Percentiles rank a stretch among this genome's conserved stretches.
Conservation (phyloP, 495 filamentous ascomycete species). For the Penicillium paradoxum region DNA sequence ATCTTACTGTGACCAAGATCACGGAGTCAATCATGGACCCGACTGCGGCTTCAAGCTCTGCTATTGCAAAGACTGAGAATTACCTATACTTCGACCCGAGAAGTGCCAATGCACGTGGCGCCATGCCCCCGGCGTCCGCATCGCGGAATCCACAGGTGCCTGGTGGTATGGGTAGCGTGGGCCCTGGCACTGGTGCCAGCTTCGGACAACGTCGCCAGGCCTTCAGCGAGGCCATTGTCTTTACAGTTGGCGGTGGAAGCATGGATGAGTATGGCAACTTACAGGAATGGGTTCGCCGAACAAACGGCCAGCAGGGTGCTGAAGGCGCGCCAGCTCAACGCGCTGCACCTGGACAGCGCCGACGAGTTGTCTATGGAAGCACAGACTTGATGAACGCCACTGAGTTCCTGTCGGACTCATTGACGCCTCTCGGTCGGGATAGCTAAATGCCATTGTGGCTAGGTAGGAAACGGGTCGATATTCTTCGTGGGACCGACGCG, state of each 20-base stretch:
- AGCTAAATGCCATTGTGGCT: conserved; percentile 30
- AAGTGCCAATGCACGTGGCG: conserved; percentile 85
- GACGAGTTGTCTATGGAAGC: conserved; percentile 89
- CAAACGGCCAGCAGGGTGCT: conserved; percentile 49
- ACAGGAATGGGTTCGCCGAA: conserved; percentile 88
- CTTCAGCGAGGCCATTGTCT: conserved; percentile 93
- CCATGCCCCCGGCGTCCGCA: conserved; percentile 67
- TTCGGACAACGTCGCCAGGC: conserved; percentile 93
- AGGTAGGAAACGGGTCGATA: not conserved
- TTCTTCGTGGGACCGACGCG: not conserved
- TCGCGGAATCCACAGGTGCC: conserved; percentile 51
- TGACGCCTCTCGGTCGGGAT: conserved; percentile 73
- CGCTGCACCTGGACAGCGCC: conserved; percentile 40
- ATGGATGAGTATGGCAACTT: conserved; percentile 99
- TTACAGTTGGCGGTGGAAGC: conserved; percentile 93
- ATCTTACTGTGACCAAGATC: conserved; percentile 95
- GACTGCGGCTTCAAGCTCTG: conserved; percentile 76
- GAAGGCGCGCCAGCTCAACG: conserved; percentile 46
- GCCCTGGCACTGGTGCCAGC: conserved; percentile 68
- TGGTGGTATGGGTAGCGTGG: conserved; percentile 38
- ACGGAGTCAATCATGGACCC: conserved; percentile 99
- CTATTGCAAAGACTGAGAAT: conserved; percentile 93
- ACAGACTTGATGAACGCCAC: conserved; percentile 89
- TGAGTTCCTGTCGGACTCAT: conserved; percentile 76
- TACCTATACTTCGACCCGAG: conserved; percentile 99